These are phyloP conservation scores for Diaporthe eres DNA, from an alignment of 2,329 filamentous ascomycete species.

Conservation along the genomic window DNA sequence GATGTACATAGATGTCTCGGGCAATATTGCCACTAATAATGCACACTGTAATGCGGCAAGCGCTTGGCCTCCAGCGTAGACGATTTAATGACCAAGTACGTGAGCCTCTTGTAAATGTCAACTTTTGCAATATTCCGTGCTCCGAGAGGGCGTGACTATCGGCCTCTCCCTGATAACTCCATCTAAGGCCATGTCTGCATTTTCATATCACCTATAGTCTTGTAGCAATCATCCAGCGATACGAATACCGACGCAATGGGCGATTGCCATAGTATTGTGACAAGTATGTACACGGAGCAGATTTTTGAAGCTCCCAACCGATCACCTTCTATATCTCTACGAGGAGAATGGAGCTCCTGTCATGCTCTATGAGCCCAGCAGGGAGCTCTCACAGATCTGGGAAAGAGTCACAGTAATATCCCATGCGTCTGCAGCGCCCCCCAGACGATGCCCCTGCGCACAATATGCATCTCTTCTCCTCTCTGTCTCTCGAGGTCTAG, in stretches of 20 bases:
- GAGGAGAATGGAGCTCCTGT: not conserved
- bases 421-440: not conserved
- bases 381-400: not conserved
- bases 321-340: not conserved
- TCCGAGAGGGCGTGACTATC: too few species aligned
- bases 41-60: not conserved
- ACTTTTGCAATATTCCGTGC: too few species aligned
- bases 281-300: conserved; percentile 16
- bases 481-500: too few species aligned
- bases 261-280: conserved; percentile 6
- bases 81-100: not conserved
- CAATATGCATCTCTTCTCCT: not conserved
- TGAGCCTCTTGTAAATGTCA: not conserved
- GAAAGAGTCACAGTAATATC: not conserved
- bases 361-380: not conserved
- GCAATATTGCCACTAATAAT: not conserved
- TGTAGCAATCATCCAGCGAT: not conserved
- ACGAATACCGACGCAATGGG: not conserved
- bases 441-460: not conserved
- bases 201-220: not conserved
- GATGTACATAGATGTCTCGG: not conserved
- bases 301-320: not conserved
- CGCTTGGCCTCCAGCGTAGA: not conserved
- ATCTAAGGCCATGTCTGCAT: not conserved
- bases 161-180: not conserved